These are phyloP conservation scores for Hericium erinaceus DNA, from an alignment of 768 basidiomycete species.

Conservation along the genomic window DNA sequence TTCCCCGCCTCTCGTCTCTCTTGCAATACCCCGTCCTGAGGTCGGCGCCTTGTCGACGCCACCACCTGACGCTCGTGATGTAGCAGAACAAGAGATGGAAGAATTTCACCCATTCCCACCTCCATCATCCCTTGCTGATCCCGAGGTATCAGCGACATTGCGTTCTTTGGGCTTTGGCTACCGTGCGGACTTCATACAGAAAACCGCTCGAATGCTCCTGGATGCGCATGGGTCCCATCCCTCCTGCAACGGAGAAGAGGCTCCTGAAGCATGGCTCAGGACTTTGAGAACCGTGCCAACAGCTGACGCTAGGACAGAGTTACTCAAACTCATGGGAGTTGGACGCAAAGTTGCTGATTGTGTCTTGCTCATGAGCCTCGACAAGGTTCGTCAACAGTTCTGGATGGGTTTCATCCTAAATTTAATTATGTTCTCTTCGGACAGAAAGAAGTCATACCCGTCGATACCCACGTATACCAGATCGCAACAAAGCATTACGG, in stretches of 20 bases:
- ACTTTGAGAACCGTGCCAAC: constrained; percentile 42
- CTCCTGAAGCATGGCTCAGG: constrained; percentile 52
- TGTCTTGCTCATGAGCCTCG: constrained; percentile 82
- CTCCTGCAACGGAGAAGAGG: constrained; percentile 24
- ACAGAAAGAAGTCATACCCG: constrained; percentile 80
- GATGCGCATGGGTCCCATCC: constrained; percentile 34
- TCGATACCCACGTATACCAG: constrained; percentile 93
- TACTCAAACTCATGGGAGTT: constrained; percentile 82
- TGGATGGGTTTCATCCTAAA: background rate
- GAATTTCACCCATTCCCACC: constrained; percentile 79
- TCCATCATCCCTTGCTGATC: constrained; percentile 54
- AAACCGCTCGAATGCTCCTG: constrained; percentile 71
- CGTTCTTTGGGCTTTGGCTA: constrained; percentile 92
- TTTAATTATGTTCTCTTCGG: too few species aligned
- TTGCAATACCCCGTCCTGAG: constrained; percentile 23
- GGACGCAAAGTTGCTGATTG: constrained; percentile 98
- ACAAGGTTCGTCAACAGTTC: constrained; percentile 50
- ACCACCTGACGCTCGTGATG: constrained; percentile 9
- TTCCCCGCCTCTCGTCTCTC: constrained; percentile 56
- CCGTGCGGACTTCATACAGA: constrained; percentile 82
- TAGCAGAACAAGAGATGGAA: constrained; percentile 14
- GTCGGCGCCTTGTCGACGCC: constrained; percentile 24
- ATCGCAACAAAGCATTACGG: constrained; percentile 79
- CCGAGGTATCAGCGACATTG: constrained; percentile 51
- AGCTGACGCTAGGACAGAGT: constrained; percentile 55